phyloP scores from a whole-genome alignment of 2,329 filamentous ascomycete species.

The Lasiodiplodia gonubiensis region DNA sequence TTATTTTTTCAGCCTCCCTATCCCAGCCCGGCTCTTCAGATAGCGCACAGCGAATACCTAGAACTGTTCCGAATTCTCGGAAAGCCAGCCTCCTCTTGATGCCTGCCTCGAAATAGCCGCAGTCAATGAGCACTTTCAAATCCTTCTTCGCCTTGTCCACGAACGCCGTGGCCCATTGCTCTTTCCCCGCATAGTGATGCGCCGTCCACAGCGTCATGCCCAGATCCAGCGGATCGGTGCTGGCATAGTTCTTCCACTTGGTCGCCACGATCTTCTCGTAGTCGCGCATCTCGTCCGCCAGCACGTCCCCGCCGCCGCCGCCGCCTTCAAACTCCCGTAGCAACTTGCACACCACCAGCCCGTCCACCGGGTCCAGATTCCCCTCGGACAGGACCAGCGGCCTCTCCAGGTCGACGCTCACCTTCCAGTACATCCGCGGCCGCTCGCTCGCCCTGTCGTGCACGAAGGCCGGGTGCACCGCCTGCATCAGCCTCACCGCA shows the following conservation, averaged over 20 bases:
- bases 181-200: conserved; percentile 55
- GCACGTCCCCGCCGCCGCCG: conserved; percentile 40
- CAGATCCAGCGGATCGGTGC: conserved; percentile 60
- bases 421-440: conserved; percentile 62
- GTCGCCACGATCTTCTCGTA: conserved; percentile 57
- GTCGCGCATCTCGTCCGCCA: conserved; percentile 59
- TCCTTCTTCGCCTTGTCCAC: conserved; percentile 28
- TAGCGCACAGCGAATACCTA: conserved; percentile 32
- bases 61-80: conserved; percentile 33
- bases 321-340: conserved; percentile 38
- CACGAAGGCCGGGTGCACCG: conserved; percentile 61
- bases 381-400: conserved; percentile 59
- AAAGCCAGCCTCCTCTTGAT: conserved; percentile 32
- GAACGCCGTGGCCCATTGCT: conserved; percentile 54
- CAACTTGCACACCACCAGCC: conserved; percentile 23
- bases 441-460: conserved; percentile 40
- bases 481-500: conserved; percentile 59
- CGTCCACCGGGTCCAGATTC: conserved; percentile 56
- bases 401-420: conserved; percentile 55
- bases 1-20: conserved; percentile 36
- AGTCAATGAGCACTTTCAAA: conserved; percentile 29
- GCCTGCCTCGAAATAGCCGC: conserved; percentile 23
- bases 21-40: background rate
- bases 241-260: conserved; percentile 53
- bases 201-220: conserved; percentile 66